Evolutionary conservation across 2,329 filamentous ascomycete genomes (phyloP).

Genomic region (Diplodia mutila): DNA sequence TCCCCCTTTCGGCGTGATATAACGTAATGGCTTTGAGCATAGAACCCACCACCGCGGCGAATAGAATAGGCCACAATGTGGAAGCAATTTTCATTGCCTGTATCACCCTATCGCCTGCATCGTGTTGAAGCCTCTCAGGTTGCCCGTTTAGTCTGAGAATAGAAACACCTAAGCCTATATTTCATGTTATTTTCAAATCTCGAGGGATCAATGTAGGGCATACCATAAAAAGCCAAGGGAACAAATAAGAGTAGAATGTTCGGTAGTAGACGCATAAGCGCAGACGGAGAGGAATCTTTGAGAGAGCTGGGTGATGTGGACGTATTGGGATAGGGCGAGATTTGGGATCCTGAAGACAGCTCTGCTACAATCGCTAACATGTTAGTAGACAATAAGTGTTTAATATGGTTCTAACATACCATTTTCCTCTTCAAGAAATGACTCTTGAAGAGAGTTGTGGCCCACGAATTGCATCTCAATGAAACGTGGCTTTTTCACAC

Average conservation of each 20-base stretch:
- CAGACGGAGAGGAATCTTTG: neutral
- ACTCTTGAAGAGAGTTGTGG: neutral
- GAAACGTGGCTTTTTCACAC: neutral
- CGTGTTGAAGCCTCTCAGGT: neutral
- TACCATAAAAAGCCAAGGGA: neutral
- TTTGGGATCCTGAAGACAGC: neutral
- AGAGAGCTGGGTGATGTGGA: neutral
- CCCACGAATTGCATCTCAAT: neutral
- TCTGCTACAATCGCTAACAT: neutral
- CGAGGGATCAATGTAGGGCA: neutral
- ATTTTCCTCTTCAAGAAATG: neutral
- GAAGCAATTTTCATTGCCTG: constrained; percentile 2
- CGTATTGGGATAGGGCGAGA: fast-evolving
- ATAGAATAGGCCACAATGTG: constrained; percentile 10
- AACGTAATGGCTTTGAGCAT: neutral
- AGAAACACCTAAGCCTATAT: neutral
- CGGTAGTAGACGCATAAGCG: neutral
- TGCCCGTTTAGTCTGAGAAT: neutral
- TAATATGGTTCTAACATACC: neutral
- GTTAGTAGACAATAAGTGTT: neutral
- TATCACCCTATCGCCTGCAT: neutral
- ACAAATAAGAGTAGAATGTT: neutral
- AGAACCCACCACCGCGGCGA: neutral
- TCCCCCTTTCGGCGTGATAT: neutral
- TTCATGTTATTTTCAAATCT: neutral